Conservation (phyloP, 2,329 filamentous ascomycete species). For the Annulohypoxylon truncatum region DNA sequence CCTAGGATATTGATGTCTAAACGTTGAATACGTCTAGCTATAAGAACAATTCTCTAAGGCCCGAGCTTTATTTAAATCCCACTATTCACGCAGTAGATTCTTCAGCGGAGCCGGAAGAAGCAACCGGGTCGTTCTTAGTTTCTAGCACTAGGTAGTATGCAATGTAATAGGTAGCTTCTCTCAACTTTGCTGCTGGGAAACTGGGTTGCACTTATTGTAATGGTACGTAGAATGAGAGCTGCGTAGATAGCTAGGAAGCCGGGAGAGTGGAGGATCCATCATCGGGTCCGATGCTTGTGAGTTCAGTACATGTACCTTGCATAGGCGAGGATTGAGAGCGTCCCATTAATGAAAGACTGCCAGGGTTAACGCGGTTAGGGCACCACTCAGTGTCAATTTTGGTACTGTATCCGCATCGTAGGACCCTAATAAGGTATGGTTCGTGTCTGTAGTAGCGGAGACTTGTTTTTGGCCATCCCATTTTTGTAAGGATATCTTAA, state of each 20-base stretch:
- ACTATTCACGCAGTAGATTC: neutral
- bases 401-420: constrained; percentile 26
- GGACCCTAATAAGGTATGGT: constrained; percentile 22
- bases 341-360: constrained; percentile 21
- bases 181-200: constrained; percentile 4
- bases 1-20: neutral
- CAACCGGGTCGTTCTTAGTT: constrained; percentile 15
- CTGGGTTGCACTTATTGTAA: constrained; percentile 18
- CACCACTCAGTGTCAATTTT: constrained; percentile 15
- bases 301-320: constrained; percentile 35
- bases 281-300: constrained; percentile 23
- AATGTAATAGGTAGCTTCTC: no score
- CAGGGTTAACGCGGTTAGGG: constrained; percentile 26
- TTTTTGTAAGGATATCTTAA: constrained; percentile 15
- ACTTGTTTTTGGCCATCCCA: constrained; percentile 23
- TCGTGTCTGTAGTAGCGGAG: constrained; percentile 29
- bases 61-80: constrained; percentile 1
- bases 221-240: constrained; percentile 16
- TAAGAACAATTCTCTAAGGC: neutral
- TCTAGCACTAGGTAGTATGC: neutral
- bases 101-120: constrained; percentile 11
- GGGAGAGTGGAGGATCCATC: constrained; percentile 24
- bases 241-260: constrained; percentile 9
- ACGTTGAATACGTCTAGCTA: neutral
- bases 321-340: constrained; percentile 28